Evolutionary conservation across 768 basidiomycete species (phyloP).

Genomic region (Infundibulicybe gibba): DNA sequence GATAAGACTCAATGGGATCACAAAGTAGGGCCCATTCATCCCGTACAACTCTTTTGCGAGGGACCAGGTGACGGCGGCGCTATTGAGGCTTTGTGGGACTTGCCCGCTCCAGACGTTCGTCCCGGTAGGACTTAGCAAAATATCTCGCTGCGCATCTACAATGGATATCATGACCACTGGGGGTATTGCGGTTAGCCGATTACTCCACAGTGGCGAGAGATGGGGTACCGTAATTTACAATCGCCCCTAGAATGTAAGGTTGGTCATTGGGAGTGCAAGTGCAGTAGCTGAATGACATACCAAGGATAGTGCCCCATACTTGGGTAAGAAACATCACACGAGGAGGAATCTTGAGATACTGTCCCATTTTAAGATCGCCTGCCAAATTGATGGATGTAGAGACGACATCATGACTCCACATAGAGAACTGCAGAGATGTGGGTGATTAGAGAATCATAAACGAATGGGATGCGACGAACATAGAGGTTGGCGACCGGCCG

Average conservation of each 20-base stretch:
- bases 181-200: background rate
- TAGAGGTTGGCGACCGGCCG: slow-evolving; percentile 69
- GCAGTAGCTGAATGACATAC: slow-evolving; percentile 11
- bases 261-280: background rate
- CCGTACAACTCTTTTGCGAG: slow-evolving; percentile 57
- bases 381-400: slow-evolving; percentile 50
- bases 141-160: slow-evolving; percentile 48
- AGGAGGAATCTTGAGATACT: slow-evolving; percentile 38
- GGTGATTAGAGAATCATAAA: background rate
- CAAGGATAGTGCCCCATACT: slow-evolving; percentile 62
- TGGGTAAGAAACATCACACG: slow-evolving; percentile 41
- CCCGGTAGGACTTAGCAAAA: slow-evolving; percentile 47
- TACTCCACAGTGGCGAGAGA: background rate
- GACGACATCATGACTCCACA: slow-evolving; percentile 66
- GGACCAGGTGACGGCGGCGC: slow-evolving; percentile 61
- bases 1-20: slow-evolving; percentile 49
- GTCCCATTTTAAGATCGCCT: slow-evolving; percentile 68
- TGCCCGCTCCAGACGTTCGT: slow-evolving; percentile 65
- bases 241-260: slow-evolving; percentile 22
- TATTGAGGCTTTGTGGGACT: slow-evolving; percentile 48
- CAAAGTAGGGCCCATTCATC: slow-evolving; percentile 49
- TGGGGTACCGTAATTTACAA: slow-evolving; percentile 31
- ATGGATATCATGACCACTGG: slow-evolving; percentile 57
- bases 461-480: slow-evolving; percentile 24
- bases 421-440: slow-evolving; percentile 45